Base-by-base conservation (phyloP, 257 asterid genomes). In the Avicennia marina region DNA sequence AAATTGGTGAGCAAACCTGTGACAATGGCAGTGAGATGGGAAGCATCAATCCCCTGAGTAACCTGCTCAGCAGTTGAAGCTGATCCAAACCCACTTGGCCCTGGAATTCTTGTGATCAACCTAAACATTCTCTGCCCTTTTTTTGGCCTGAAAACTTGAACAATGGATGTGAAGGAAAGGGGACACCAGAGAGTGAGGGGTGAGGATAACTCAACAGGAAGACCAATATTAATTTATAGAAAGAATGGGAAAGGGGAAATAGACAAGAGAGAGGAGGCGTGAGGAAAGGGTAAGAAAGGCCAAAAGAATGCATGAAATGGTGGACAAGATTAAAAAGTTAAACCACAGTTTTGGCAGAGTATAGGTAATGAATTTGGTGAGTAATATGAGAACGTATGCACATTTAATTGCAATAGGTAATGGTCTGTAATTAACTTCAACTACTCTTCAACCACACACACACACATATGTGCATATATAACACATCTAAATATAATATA, bases 81-180 rank as follows among this genome's bases (percentile, higher is more conserved):
- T 12, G 89, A 84, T 52, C 94, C 94, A 60, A 81, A 84, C 0
- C 94, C 86, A 66, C 81, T 84, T 6, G 82, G 81, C 24, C 94
- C 94, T 13, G 81, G 63, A 0, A 61, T 73, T 38, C 86, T 86
- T 11, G 86, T 75, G 18, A 83, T 51, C 51, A 62, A 63, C 66
- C 80, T 72, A 4, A 77, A 74, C 87, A 80, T 80, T 24, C 34
- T 65, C 55, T 16, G 3, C 56, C 39, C 15, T 32, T 39, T 21
- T 24, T 17, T 4, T 16, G 1, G 19, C 7, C 20, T 13, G 44
- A 38, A 16, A 38, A 6, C 11, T 12, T 9, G 44, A 38, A 16
- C n/a, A 6, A 38, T 38, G 9, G n/a, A 38, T 9, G n/a, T 16
- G 11, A 12, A 38, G 9, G 44, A 38, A 12, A 12, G n/a, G n/a